Conservation (phyloP, 495 filamentous ascomycete species). For the Hypoxylon fuscum region DNA sequence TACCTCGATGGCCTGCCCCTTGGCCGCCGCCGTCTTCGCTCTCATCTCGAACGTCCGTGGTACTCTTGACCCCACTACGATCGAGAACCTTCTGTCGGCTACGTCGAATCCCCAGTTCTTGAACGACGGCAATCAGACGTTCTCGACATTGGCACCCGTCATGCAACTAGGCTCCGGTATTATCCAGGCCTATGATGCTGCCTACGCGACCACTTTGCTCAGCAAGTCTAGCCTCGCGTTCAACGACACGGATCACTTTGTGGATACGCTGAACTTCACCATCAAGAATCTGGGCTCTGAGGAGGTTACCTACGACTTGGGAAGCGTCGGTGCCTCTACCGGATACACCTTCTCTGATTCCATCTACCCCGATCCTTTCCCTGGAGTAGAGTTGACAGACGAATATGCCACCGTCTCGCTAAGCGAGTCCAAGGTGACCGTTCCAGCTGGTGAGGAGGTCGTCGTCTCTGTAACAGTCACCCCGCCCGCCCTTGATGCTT, state of each 20-base stretch:
- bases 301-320: constrained; percentile 58
- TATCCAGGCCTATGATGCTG: constrained; percentile 64
- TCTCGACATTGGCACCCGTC: constrained; percentile 59
- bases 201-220: constrained; percentile 62
- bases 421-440: constrained; percentile 42
- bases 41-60: constrained; percentile 60
- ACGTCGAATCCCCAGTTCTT: constrained; percentile 58
- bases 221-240: constrained; percentile 64
- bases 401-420: constrained; percentile 50
- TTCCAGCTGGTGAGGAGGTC: constrained; percentile 49
- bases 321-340: constrained; percentile 53
- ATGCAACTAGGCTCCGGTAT: constrained; percentile 66
- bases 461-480: constrained; percentile 53
- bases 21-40: constrained; percentile 63
- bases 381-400: constrained; percentile 47
- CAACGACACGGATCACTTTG: constrained; percentile 65
- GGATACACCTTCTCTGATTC: constrained; percentile 53
- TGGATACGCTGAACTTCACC: constrained; percentile 56
- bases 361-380: constrained; percentile 49
- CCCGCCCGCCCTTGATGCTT: constrained; percentile 51
- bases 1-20: constrained; percentile 69
- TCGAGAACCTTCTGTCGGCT: constrained; percentile 57
- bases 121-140: constrained; percentile 53
- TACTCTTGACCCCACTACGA: constrained; percentile 56
- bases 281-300: constrained; percentile 61